Evolutionary conservation across 2,329 filamentous ascomycete genomes (phyloP).

Genomic region (Diaporthe nobilis): DNA sequence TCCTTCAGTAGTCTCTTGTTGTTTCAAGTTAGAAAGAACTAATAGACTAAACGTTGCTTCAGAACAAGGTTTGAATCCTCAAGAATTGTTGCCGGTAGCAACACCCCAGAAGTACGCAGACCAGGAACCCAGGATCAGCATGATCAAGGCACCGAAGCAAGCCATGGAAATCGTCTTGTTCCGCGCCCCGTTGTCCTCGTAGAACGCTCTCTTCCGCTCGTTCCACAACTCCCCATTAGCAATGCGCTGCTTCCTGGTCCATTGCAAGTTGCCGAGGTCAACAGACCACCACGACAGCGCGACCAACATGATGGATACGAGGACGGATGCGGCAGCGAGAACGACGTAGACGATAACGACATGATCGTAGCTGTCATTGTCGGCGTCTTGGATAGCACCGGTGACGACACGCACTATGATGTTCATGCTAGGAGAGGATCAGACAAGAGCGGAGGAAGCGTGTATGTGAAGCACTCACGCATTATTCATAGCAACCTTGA

Average conservation of each 20-base stretch:
- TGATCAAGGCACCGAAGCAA: constrained; percentile 58
- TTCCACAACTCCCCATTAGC: constrained; percentile 59
- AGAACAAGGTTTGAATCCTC: too few relatives aligned
- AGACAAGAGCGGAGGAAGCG: not conserved
- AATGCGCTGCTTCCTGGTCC: constrained; percentile 68
- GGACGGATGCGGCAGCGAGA: constrained; percentile 63
- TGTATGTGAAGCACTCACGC: not conserved
- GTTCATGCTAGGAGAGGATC: constrained; percentile 61
- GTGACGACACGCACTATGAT: constrained; percentile 72
- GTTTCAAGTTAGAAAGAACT: too few relatives aligned
- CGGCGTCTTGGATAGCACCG: constrained; percentile 70
- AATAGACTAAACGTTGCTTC: too few relatives aligned
- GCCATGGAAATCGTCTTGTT: constrained; percentile 58
- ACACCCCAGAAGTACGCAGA: constrained; percentile 73
- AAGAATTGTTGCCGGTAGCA: constrained; percentile 63
- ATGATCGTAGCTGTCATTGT: constrained; percentile 68
- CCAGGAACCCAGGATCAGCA: constrained; percentile 65
- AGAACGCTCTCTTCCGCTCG: constrained; percentile 55
- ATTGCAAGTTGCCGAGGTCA: constrained; percentile 66
- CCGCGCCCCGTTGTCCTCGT: constrained; percentile 45
- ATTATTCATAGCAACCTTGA: constrained; percentile 75
- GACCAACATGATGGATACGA: constrained; percentile 59
- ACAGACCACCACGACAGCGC: constrained; percentile 51
- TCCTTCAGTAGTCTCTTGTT: too few relatives aligned
- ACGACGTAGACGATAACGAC: constrained; percentile 70